A percentile compares a stretch with the other conserved stretches of the same genome.
Evolutionary conservation across 495 filamentous ascomycete genomes (phyloP).

Genomic region (Penicillium subrubescens): DNA sequence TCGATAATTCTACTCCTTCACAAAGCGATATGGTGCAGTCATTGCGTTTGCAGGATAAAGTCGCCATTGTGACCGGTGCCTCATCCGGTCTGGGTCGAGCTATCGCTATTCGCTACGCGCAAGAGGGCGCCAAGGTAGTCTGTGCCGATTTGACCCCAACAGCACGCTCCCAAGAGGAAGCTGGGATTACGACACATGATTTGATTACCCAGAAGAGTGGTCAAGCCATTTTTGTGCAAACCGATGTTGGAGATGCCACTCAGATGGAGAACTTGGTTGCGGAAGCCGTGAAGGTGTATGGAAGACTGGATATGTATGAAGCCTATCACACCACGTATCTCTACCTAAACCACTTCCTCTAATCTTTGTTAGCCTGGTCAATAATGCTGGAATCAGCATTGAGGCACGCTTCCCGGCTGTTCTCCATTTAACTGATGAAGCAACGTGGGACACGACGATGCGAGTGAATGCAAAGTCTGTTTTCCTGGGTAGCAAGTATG

Average conservation of each 20-base stretch:
- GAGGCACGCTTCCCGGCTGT: conserved; percentile 24
- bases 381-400: conserved; percentile 54
- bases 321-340: not conserved
- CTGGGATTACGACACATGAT: conserved; percentile 41
- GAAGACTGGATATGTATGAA: conserved; percentile 53
- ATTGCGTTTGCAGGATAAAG: conserved; percentile 35
- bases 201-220: conserved; percentile 41
- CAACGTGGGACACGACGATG: conserved; percentile 48
- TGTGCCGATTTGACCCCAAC: conserved; percentile 49
- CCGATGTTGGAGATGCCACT: conserved; percentile 43
- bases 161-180: conserved; percentile 32
- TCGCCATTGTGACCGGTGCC: conserved; percentile 52
- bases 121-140: conserved; percentile 49
- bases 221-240: conserved; percentile 46
- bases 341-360: not conserved
- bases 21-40: conserved; percentile 1
- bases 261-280: conserved; percentile 44
- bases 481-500: conserved; percentile 55
- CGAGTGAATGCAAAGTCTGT: conserved; percentile 48
- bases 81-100: conserved; percentile 52
- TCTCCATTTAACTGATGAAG: conserved; percentile 43
- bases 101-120: conserved; percentile 45
- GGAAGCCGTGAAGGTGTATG: conserved; percentile 39
- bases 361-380: conserved; percentile 41
- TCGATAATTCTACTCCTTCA: not conserved